Evolutionary conservation across 1,284 basidiomycete species (phyloP).

Genomic region (Moniliophthora roreri): DNA sequence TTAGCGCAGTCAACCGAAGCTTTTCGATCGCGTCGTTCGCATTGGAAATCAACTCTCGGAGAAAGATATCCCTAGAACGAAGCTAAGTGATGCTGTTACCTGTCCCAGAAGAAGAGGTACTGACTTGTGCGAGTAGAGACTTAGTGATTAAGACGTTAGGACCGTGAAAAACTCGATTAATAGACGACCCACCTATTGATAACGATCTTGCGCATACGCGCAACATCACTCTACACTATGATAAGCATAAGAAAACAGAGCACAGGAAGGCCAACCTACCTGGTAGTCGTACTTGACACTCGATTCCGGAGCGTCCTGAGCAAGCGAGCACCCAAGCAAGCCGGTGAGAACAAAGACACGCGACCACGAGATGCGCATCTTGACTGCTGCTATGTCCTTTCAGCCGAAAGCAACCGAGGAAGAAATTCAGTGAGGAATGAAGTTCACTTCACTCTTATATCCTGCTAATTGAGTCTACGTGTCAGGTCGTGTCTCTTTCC

Average conservation of each 20-base stretch:
- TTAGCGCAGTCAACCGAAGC: conserved; percentile 80
- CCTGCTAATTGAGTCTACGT: conserved; percentile 29
- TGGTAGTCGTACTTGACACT: conserved; percentile 76
- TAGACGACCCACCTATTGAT: conserved; percentile 69
- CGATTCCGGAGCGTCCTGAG: conserved; percentile 45
- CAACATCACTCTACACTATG: conserved; percentile 78
- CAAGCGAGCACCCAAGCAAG: conserved; percentile 42
- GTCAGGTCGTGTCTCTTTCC: conserved; percentile 22
- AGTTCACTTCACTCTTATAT: no score
- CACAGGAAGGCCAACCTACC: conserved; percentile 37
- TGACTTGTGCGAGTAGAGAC: conserved; percentile 77
- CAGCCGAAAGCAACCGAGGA: no score
- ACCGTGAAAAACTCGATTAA: conserved; percentile 5
- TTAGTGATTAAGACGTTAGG: conserved; percentile 29
- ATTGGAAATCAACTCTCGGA: conserved; percentile 92
- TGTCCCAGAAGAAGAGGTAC: conserved; percentile 17
- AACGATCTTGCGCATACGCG: conserved; percentile 88
- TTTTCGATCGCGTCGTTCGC: conserved; percentile 96
- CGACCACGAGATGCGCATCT: conserved; percentile 64
- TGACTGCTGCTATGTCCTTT: conserved; percentile 9
- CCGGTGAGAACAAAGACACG: conserved; percentile 51
- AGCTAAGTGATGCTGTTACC: background rate
- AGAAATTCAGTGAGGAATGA: no score
- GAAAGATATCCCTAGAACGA: conserved; percentile 78
- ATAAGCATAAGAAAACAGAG: background rate